Conservation (phyloP, 495 filamentous ascomycete species). For the Aspergillus sclerotioniger region DNA sequence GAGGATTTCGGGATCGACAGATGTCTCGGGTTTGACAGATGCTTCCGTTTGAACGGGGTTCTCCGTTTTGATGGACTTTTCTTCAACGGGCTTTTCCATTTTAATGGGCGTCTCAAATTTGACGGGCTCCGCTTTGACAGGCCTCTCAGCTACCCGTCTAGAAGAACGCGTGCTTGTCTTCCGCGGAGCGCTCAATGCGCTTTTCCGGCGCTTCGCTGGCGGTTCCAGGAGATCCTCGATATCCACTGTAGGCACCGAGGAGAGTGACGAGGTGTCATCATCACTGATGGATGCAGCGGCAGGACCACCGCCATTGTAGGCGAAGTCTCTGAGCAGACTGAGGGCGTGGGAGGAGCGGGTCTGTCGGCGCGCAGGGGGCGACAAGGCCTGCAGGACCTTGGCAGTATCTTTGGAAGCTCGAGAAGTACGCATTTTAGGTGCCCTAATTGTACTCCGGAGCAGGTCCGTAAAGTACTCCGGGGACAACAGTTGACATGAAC, state of each 20-base stretch:
- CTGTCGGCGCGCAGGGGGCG: slow-evolving; percentile 38
- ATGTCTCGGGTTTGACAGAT: not conserved
- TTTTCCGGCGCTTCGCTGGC: slow-evolving; percentile 52
- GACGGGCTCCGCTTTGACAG: not conserved
- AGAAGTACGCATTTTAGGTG: slow-evolving; percentile 57
- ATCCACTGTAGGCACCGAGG: slow-evolving; percentile 48
- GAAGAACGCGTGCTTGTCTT: slow-evolving; percentile 11
- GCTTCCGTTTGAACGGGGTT: too few species aligned
- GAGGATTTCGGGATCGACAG: not conserved
- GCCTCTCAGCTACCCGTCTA: too few species aligned
- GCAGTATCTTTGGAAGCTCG: slow-evolving; percentile 58
- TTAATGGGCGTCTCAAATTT: not conserved
- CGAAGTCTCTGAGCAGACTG: slow-evolving; percentile 30
- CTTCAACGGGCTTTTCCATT: slow-evolving; percentile 1
- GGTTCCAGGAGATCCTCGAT: slow-evolving; percentile 63
- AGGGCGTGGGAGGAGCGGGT: slow-evolving; percentile 31
- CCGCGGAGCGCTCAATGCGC: slow-evolving; percentile 21
- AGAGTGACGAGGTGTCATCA: slow-evolving; percentile 41
- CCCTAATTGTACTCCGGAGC: too few species aligned
- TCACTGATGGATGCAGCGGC: slow-evolving; percentile 25
- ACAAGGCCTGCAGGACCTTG: slow-evolving; percentile 48
- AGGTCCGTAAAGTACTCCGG: too few species aligned
- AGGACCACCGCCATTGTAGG: slow-evolving; percentile 22
- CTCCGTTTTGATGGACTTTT: slow-evolving; percentile 26
- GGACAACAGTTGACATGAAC: slow-evolving; percentile 33